Evolutionary conservation across 1,284 basidiomycete species (phyloP).

Genomic region (Heterobasidion parviporum): DNA sequence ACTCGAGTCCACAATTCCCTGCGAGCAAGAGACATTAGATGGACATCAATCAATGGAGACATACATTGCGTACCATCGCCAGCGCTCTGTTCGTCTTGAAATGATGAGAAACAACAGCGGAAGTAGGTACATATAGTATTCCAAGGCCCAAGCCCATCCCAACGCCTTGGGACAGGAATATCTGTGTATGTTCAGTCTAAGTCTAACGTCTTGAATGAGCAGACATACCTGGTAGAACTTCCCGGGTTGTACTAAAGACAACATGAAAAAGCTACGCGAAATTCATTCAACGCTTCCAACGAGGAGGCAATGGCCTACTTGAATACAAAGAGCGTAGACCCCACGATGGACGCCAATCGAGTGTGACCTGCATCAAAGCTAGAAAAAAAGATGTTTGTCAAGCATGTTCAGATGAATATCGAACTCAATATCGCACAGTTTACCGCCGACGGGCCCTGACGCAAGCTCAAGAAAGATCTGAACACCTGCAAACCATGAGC

Average conservation of each 20-base stretch:
- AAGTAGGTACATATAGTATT: constrained; percentile 11
- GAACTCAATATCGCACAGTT: background rate
- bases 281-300: background rate
- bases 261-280: constrained; percentile 12
- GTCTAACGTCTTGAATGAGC: background rate
- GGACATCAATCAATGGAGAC: no score
- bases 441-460: background rate
- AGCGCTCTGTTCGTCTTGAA: constrained; percentile 3
- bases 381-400: background rate
- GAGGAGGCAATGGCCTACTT: constrained; percentile 5
- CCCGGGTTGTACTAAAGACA: constrained; percentile 10
- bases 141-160: constrained; percentile 13
- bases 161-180: constrained; percentile 14
- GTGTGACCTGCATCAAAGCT: constrained; percentile 14
- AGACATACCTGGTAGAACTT: constrained; percentile 10
- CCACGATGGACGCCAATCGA: constrained; percentile 6
- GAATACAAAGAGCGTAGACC: constrained; percentile 13
- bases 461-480: background rate
- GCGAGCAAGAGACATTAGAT: background rate
- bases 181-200: background rate
- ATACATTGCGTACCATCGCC: background rate
- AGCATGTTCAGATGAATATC: background rate
- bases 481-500: constrained; percentile 2
- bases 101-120: constrained; percentile 9
- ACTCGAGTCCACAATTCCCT: constrained; percentile 16